Percentiles rank a stretch among this genome's conserved stretches.
Evolutionary conservation across 1,284 basidiomycete species (phyloP).

Genomic region (Thelephora terrestris): DNA sequence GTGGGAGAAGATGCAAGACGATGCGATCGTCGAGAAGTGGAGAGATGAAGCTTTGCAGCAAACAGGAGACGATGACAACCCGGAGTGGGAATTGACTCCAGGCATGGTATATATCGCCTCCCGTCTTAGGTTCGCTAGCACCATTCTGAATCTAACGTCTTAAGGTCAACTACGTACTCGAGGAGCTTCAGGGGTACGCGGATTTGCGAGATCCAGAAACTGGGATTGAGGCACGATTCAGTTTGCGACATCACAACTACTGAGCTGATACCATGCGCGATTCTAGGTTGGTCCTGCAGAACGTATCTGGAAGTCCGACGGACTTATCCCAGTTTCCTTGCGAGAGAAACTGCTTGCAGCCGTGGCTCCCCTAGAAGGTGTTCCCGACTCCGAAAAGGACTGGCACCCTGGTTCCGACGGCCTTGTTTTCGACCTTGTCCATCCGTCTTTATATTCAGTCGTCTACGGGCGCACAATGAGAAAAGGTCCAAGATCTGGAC

Average conservation of each 20-base stretch:
- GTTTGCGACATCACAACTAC: no score
- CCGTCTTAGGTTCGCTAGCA: slow-evolving; percentile 15
- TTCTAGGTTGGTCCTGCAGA: slow-evolving; percentile 24
- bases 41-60: slow-evolving; percentile 8
- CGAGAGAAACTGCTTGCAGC: background rate
- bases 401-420: slow-evolving; percentile 16
- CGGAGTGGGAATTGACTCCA: slow-evolving; percentile 10
- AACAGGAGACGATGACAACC: slow-evolving; percentile 9
- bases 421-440: slow-evolving; percentile 13
- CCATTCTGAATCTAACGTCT: background rate
- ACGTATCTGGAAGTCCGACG: slow-evolving; percentile 38
- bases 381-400: slow-evolving; percentile 11
- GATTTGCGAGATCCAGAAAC: slow-evolving; percentile 28
- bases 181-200: slow-evolving; percentile 40
- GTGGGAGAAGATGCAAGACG: slow-evolving; percentile 11
- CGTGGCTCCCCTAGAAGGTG: slow-evolving; percentile 3
- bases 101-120: background rate
- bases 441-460: slow-evolving; percentile 7
- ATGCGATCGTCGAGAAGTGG: slow-evolving; percentile 8
- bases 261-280: background rate
- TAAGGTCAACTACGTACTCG: slow-evolving; percentile 34
- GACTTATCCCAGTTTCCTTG: background rate
- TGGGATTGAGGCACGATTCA: slow-evolving; percentile 25
- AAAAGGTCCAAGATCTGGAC: background rate
- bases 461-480: slow-evolving; percentile 5